Evolutionary conservation across 2,329 filamentous ascomycete species (phyloP).

Genomic region (Paecilomyces formosus): DNA sequence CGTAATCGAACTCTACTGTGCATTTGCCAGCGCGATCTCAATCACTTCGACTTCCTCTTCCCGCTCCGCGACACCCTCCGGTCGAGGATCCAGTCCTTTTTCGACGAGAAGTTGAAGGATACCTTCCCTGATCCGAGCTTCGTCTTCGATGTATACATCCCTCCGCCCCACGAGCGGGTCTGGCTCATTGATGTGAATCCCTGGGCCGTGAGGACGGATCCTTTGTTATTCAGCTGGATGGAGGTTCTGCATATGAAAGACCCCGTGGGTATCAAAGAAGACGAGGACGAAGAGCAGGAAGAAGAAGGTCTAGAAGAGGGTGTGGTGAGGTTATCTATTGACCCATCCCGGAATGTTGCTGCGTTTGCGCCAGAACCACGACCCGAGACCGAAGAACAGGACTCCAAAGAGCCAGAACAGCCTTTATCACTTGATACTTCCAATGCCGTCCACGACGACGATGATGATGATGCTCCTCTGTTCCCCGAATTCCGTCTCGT

Average conservation of each 20-base stretch:
- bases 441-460: slow-evolving; percentile 43
- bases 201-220: slow-evolving; percentile 85
- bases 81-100: slow-evolving; percentile 67
- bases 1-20: slow-evolving; percentile 72
- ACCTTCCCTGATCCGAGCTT: slow-evolving; percentile 81
- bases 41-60: slow-evolving; percentile 79
- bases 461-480: slow-evolving; percentile 38
- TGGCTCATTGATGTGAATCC: slow-evolving; percentile 93
- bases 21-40: slow-evolving; percentile 82
- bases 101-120: slow-evolving; percentile 62
- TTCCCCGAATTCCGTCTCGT: slow-evolving; percentile 76
- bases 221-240: slow-evolving; percentile 80
- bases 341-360: neutral
- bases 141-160: slow-evolving; percentile 87
- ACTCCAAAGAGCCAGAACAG: slow-evolving; percentile 27
- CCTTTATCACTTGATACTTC: slow-evolving; percentile 31
- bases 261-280: slow-evolving; percentile 29
- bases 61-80: slow-evolving; percentile 59
- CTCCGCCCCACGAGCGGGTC: slow-evolving; percentile 64
- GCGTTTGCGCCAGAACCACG: neutral
- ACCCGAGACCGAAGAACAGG: slow-evolving; percentile 17
- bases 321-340: slow-evolving; percentile 28
- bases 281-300: slow-evolving; percentile 19
- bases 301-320: slow-evolving; percentile 17
- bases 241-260: slow-evolving; percentile 68